Evolutionary conservation across 768 basidiomycete genomes (phyloP), one percentile per base, ranked within the genome.

Genomic region (Neoboletus brunneissimus): DNA sequence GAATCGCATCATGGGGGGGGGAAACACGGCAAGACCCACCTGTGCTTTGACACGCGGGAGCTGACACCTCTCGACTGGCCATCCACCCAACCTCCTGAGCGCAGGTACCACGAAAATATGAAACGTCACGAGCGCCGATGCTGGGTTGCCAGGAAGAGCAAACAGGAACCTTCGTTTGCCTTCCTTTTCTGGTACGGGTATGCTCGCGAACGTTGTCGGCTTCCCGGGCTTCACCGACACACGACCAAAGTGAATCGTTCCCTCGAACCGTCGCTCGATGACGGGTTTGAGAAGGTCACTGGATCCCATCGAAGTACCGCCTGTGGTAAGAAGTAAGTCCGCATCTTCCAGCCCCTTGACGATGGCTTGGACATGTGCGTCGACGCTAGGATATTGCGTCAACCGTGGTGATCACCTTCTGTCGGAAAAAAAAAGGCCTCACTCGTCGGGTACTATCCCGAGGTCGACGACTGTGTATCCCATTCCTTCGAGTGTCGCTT

Each of bases 271-370:
- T 16, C 85, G 82, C 71, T 96, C 93, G 54, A 96, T 87, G 55
- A 94, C 82, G 1, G 93, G 93, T 70, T 95, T 94, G 40, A 96
- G 72, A 22, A 95, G 78, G 69, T 95, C 93, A 1, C 84, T 85
- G 2, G 92, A 81, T 0, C 93, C 93, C 93, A 95, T 95, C 2
- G 90, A 92, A 5, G 93, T 94, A 5, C 93, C 93, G 12, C 93
- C 93, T 2, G 93, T 96, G 1, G 90, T 89, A 12, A 95, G 73
- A 15, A 96, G 67, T 9, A 96, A 70, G 65, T 95, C 93, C 0
- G 90, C 88, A 20, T 68, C 64, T 37, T 79, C 75, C 8, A 89
- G 75, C 0, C 86, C 91, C 31, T 69, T 71, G 56, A 70, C 64
- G 47, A 96, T 78, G 3, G 82, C 81, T 11, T 69, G 67, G 22